Evolutionary conservation across 2,329 filamentous ascomycete genomes (phyloP), one percentile per base, ranked within the genome.

Genomic region (Malbranchea cinnamomea): DNA sequence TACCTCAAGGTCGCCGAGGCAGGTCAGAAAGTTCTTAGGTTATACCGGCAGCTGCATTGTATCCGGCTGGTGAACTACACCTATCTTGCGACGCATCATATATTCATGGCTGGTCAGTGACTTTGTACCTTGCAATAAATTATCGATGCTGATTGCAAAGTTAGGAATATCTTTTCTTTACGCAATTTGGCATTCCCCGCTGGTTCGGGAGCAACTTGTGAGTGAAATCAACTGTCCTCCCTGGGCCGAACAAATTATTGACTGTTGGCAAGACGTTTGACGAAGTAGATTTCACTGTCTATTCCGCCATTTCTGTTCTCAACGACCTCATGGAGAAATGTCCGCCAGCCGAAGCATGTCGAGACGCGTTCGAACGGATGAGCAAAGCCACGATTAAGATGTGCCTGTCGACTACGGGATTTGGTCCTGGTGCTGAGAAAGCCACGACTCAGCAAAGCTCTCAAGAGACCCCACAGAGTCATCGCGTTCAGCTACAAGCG

Each of bases 1-100:
- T 94, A 92, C 47, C 65, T 92, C 41, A 93, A 94, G 55, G 83
- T 94, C 16, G 89, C 89, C 0, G 85, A 94, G 56, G 87, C 87
- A 18, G 87, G 87, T 0, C 85, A 93, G 53, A 89, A 81, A 56
- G 87, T 94, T 2, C 59, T 95, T 48, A 79, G 85, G 37, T 67
- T 94, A 20, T 95, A 95, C 54, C 68, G 87, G 30, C 82, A 93
- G 48, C 62, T 95, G 36, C 87, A 95, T 53, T 67, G 85, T 6
- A 73, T 83, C 34, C 78, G 83, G 30, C 67, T 94, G 23, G 87
- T 95, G 32, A 95, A 93, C 54, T 93, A 94, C 50, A 95, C 87
- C 0, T 95, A 91, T 53, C 61, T 95, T 31, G 85, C 89, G 2
- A 94, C 89, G 0, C 87, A 95, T 50, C 85, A 95, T 54, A 65